Conservation (phyloP, 2,329 filamentous ascomycete genomes). For the Aspergillus flavus region DNA sequence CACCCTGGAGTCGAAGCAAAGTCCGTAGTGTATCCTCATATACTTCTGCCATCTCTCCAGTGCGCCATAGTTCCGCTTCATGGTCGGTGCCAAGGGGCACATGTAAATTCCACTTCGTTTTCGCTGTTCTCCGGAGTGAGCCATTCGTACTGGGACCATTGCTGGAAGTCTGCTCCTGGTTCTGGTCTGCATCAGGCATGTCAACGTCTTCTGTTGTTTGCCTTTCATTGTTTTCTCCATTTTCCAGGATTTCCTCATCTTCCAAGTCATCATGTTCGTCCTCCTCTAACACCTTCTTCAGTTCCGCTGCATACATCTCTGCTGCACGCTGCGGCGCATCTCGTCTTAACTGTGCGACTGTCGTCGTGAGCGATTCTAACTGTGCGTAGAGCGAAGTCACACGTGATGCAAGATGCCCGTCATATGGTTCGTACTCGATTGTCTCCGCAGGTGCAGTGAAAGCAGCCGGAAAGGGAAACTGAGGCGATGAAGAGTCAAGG, state of each 20-base stretch:
- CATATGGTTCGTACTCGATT: constrained; percentile 52
- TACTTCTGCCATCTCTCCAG: constrained; percentile 45
- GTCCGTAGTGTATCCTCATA: constrained; percentile 45
- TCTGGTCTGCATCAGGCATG: constrained; percentile 19
- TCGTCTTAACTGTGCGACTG: constrained; percentile 49
- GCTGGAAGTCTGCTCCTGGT: neutral
- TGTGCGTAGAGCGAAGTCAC: constrained; percentile 51
- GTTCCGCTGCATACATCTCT: constrained; percentile 37
- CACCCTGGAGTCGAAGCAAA: constrained; percentile 42
- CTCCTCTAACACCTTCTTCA: constrained; percentile 37
- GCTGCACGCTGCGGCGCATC: constrained; percentile 48
- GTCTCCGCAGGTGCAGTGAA: constrained; percentile 43
- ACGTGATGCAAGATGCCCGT: constrained; percentile 45
- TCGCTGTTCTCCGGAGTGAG: constrained; percentile 7
- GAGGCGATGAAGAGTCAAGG: constrained; percentile 40
- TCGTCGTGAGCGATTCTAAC: constrained; percentile 50
- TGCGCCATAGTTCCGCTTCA: constrained; percentile 42
- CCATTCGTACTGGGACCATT: neutral
- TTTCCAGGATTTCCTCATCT: constrained; percentile 43
- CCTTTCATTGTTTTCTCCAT: constrained; percentile 9
- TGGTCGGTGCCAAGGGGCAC: constrained; percentile 35
- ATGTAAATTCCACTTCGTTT: constrained; percentile 34
- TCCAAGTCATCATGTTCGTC: constrained; percentile 60
- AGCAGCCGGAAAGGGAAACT: constrained; percentile 34
- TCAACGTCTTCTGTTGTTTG: constrained; percentile 17